Percentiles rank a stretch among this genome's conserved stretches.
Conservation (phyloP, 441 rosid genomes). For the Populus hybrid region DNA sequence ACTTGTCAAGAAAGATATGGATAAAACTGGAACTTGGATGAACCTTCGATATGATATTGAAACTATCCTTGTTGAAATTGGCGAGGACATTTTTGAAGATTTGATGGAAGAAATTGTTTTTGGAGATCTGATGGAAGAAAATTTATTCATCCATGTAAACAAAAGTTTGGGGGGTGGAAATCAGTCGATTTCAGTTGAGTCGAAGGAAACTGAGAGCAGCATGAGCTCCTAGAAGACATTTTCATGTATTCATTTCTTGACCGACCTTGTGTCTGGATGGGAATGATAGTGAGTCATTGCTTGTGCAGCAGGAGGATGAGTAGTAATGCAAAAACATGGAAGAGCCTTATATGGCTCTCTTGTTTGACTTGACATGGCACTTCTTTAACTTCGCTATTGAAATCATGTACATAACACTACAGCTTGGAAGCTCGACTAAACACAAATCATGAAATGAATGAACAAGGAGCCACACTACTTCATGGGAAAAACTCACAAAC, state of each 20-base stretch:
- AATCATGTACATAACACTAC: conserved; percentile 29
- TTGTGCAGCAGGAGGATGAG: neutral
- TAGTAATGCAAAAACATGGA: neutral
- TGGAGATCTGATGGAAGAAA: conserved; percentile 65
- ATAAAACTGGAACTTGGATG: conserved; percentile 65
- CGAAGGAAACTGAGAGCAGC: conserved; percentile 19
- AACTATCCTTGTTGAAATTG: conserved; percentile 45
- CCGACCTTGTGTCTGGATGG: conserved; percentile 10
- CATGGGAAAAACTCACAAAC: neutral
- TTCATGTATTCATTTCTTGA: conserved; percentile 19
- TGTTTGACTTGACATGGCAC: conserved; percentile 9
- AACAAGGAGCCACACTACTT: neutral
- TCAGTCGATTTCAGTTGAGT: conserved; percentile 10
- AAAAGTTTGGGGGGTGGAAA: conserved; percentile 20
- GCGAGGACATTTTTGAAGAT: conserved; percentile 61
- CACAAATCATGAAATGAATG: conserved; percentile 1
- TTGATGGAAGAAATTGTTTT: conserved; percentile 54
- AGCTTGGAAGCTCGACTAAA: conserved; percentile 15
- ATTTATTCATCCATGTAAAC: conserved; percentile 26
- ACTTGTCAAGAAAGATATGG: conserved; percentile 67
- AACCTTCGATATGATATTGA: conserved; percentile 55
- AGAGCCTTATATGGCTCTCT: neutral
- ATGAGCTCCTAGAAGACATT: conserved; percentile 18
- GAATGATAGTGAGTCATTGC: neutral
- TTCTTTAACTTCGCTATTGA: conserved; percentile 21